A percentile compares a stretch with the other conserved stretches of the same genome.
Conservation (phyloP, 2,329 filamentous ascomycete genomes). For the Rutstroemia sp. region DNA sequence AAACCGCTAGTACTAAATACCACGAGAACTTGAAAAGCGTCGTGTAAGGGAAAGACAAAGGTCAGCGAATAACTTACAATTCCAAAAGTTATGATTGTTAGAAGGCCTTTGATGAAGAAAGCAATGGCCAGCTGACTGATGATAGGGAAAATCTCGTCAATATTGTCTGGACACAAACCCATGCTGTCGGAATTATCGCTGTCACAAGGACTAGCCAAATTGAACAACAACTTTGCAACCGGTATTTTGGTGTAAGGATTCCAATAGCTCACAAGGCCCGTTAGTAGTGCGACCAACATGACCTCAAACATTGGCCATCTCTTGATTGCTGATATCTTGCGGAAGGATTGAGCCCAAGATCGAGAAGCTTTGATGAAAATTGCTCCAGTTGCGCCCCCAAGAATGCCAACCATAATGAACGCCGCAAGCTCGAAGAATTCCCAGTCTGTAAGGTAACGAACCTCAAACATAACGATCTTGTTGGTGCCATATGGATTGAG, state of each 20-base stretch:
- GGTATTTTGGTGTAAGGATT: slow-evolving; percentile 83
- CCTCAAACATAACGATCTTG: slow-evolving; percentile 95
- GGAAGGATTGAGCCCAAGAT: slow-evolving; percentile 83
- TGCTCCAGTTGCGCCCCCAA: slow-evolving; percentile 80
- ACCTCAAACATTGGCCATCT: slow-evolving; percentile 80
- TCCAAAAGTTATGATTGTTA: slow-evolving; percentile 89
- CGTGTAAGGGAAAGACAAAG: not conserved
- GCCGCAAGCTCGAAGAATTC: slow-evolving; percentile 81
- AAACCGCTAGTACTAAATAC: not conserved
- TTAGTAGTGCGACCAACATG: slow-evolving; percentile 75
- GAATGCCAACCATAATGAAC: slow-evolving; percentile 78
- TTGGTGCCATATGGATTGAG: slow-evolving; percentile 92
- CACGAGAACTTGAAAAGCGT: not conserved
- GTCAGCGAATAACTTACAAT: slow-evolving; percentile 46
- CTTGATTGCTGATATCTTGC: slow-evolving; percentile 74
- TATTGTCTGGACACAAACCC: slow-evolving; percentile 68
- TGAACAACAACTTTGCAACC: slow-evolving; percentile 83
- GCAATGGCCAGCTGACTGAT: slow-evolving; percentile 66
- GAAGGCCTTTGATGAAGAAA: slow-evolving; percentile 80
- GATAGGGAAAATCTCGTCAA: slow-evolving; percentile 72
- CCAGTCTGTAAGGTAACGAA: slow-evolving; percentile 87
- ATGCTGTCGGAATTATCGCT: slow-evolving; percentile 55
- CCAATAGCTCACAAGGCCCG: slow-evolving; percentile 85
- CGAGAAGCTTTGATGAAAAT: slow-evolving; percentile 95
- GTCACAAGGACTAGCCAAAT: slow-evolving; percentile 83